Base-by-base conservation (phyloP, 441 rosid species). In the Sinapis alba region DNA sequence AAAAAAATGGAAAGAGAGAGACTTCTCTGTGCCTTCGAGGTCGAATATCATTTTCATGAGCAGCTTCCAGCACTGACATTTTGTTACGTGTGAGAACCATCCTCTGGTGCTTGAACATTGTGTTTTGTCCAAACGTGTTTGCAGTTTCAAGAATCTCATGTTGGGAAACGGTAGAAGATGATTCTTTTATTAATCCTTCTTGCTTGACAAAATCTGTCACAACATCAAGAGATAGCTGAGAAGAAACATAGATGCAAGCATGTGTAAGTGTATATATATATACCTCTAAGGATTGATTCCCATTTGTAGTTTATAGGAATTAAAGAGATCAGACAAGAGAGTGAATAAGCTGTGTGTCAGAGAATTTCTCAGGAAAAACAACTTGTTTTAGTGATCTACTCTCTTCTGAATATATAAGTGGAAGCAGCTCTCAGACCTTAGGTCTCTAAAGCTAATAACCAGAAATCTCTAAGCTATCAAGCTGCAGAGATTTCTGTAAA, bases 261-360 rank as follows among this genome's bases (percentile, higher is more conserved):
- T 34, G 41, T 34, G 50, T 1, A 43, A 36, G 51, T 24, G 27
- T 24, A 24, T 24, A 24, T 24, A 24, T n/a, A n/a, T n/a, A 51
- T 8, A 90, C 97, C 97, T 86, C 89, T 11, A 92, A 64, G 38
- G 88, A 86, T 24, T 84, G 87, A 80, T 71, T 83, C 61, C 85
- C 83, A 28, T 86, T 16, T 84, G 86, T 76, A 88, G 74, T 64
- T 68, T 73, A 18, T 67, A 80, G 26, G 79, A 85, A 74, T 81
- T 74, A 13, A 81, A 74, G 19, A 93, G 80, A 53, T 84, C 89
- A n/a, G 85, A 82, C 77, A 93, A 79, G 68, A 93, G 83, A 75
- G 79, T 76, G 11, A 81, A 79, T 0, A 86, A 82, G 59, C 88
- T 89, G 5, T 57, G 81, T 74, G n/a, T n/a, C n/a, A n/a, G n/a